phyloP scores from a whole-genome alignment of 768 basidiomycete genomes.

The Mycena maculata region DNA sequence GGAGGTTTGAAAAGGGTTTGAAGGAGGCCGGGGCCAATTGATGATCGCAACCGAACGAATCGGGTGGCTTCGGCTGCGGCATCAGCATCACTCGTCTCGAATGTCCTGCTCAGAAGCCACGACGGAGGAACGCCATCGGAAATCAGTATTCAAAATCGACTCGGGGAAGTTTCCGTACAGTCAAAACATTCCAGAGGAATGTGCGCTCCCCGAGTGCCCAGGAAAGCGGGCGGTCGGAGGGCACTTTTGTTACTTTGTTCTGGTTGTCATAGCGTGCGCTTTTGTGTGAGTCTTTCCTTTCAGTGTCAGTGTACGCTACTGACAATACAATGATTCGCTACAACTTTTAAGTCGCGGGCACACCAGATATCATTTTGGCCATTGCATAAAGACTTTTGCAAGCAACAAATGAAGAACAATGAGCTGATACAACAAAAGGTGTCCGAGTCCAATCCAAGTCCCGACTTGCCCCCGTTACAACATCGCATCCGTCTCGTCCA shows the following conservation, averaged over 20 bases:
- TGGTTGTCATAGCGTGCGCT: slow-evolving; percentile 6
- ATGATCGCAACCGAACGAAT: too few species aligned
- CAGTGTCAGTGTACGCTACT: too few species aligned
- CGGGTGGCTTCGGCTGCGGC: too few species aligned
- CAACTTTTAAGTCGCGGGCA: not conserved
- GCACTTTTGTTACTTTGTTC: not conserved
- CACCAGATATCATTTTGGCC: not conserved
- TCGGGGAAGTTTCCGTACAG: not conserved
- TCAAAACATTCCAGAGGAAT: not conserved
- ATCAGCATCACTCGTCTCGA: not conserved
- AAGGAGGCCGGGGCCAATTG: too few species aligned
- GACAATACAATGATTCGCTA: too few species aligned
- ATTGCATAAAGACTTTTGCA: not conserved
- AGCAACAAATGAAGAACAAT: not conserved
- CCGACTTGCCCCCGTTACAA: not conserved
- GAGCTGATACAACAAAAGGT: not conserved
- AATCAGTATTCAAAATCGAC: not conserved
- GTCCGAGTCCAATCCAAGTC: not conserved
- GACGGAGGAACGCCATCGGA: not conserved
- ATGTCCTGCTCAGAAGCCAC: not conserved
- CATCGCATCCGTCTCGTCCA: not conserved
- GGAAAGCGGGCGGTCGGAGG: not conserved
- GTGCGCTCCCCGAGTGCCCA: not conserved
- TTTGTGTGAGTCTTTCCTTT: not conserved
- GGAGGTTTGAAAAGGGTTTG: too few species aligned